These are phyloP conservation scores for Aspergillus carlsbadensis DNA, from an alignment of 495 filamentous ascomycete species.

Conservation along the genomic window DNA sequence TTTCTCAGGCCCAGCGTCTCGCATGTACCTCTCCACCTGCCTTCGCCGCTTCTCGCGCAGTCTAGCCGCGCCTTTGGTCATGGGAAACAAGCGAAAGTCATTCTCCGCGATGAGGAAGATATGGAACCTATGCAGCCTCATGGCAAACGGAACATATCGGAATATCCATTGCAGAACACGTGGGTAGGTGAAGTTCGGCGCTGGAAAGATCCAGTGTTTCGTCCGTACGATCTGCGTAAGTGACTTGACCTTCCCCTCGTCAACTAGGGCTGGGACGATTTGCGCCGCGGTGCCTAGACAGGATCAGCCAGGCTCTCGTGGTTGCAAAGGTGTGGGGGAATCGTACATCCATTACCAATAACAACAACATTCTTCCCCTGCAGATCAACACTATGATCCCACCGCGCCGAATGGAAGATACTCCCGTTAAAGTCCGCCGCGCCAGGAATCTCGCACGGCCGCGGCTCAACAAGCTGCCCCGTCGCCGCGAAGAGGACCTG, in stretches of 20 bases:
- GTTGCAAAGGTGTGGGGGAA: background rate
- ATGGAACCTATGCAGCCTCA: slow-evolving; percentile 17
- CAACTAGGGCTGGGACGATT: slow-evolving; percentile 37
- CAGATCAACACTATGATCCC: slow-evolving; percentile 56
- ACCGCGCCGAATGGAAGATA: slow-evolving; percentile 59
- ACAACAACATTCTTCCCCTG: slow-evolving; percentile 56
- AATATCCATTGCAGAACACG: slow-evolving; percentile 22
- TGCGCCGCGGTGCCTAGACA: slow-evolving; percentile 41
- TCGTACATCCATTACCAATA: slow-evolving; percentile 49
- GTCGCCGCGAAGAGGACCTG: slow-evolving; percentile 48
- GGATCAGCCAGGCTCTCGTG: too few relatives aligned
- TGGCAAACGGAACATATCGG: slow-evolving; percentile 17
- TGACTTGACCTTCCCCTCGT: slow-evolving; percentile 18
- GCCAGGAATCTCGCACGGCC: slow-evolving; percentile 47
- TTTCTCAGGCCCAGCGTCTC: slow-evolving; percentile 43
- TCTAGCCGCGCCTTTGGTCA: slow-evolving; percentile 25
- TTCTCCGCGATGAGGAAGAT: slow-evolving; percentile 26
- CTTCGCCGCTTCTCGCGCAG: slow-evolving; percentile 31
- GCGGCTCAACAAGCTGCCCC: slow-evolving; percentile 45
- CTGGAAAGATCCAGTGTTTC: slow-evolving; percentile 28
- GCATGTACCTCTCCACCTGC: slow-evolving; percentile 40
- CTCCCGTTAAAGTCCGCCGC: slow-evolving; percentile 48
- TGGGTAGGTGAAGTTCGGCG: slow-evolving; percentile 20
- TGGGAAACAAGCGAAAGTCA: slow-evolving; percentile 36
- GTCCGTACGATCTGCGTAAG: slow-evolving; percentile 30